phyloP scores from a whole-genome alignment of 495 filamentous ascomycete species.

The Podospora pseudoanserina region DNA sequence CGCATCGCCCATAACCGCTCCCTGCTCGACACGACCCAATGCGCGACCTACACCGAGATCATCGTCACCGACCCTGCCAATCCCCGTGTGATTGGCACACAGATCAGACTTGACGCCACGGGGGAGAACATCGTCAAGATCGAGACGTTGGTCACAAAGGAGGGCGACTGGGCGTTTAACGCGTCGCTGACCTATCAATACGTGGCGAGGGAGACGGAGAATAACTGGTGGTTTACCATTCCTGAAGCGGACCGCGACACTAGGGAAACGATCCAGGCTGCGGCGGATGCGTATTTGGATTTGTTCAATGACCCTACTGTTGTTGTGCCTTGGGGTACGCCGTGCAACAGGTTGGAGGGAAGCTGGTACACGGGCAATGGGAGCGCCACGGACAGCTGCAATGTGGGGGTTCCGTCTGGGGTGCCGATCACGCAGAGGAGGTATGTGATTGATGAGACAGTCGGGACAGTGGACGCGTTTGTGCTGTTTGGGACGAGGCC shows the following conservation, averaged over 20 bases:
- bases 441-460: constrained; percentile 40
- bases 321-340: constrained; percentile 43
- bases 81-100: constrained; percentile 49
- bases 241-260: constrained; percentile 36
- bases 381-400: constrained; percentile 30
- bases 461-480: constrained; percentile 44
- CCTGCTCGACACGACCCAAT: constrained; percentile 45
- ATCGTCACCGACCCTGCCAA: constrained; percentile 40
- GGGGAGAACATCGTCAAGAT: constrained; percentile 33
- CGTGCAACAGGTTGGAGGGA: constrained; percentile 48
- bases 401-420: constrained; percentile 37
- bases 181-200: constrained; percentile 45
- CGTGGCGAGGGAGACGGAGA: constrained; percentile 31
- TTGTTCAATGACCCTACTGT: constrained; percentile 41
- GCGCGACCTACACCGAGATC: constrained; percentile 49
- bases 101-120: constrained; percentile 38
- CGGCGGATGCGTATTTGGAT: constrained; percentile 47
- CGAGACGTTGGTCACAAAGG: constrained; percentile 44
- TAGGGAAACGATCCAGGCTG: constrained; percentile 41
- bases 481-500: constrained; percentile 35
- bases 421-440: constrained; percentile 18
- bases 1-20: constrained; percentile 48
- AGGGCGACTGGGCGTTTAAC: constrained; percentile 50
- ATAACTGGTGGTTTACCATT: constrained; percentile 42
- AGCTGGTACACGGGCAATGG: constrained; percentile 40